phyloP scores from a whole-genome alignment of 139 green algal genomes.

The Chlamydomonas incerta region DNA sequence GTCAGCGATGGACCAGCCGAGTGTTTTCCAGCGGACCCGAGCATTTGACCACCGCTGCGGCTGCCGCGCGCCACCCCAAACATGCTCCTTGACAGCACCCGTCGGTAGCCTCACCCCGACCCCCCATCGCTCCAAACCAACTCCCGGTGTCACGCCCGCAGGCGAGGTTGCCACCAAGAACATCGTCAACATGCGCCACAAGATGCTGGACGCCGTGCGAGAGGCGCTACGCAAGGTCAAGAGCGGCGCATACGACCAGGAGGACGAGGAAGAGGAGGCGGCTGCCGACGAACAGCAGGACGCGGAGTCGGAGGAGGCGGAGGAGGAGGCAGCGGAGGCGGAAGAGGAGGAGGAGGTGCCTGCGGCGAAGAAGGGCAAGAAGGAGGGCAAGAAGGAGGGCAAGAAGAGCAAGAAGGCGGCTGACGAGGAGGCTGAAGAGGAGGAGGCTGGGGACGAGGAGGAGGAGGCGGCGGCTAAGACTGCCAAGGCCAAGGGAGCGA shows the following conservation, averaged over 20 bases:
- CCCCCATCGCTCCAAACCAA: too few relatives aligned
- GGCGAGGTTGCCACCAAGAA: conserved; percentile 50
- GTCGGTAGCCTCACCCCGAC: too few relatives aligned
- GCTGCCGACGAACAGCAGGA: neutral
- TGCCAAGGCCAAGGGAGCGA: neutral
- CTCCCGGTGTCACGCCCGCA: neutral
- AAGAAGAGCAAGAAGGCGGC: neutral
- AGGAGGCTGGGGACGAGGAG: neutral
- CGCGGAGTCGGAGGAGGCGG: neutral
- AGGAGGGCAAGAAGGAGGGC: neutral
- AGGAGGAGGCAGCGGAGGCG: neutral
- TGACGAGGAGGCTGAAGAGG: neutral
- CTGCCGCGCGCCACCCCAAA: too few relatives aligned
- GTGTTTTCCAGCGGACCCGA: too few relatives aligned
- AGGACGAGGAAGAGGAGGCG: neutral
- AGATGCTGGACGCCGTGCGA: conserved; percentile 40
- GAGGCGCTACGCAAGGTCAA: conserved; percentile 15
- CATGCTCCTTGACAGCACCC: too few relatives aligned
- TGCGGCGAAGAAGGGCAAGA: neutral
- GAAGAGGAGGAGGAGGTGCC: neutral
- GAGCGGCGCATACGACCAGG: neutral
- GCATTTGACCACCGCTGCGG: too few relatives aligned
- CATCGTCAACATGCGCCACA: conserved; percentile 43
- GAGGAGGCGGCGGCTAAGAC: neutral
- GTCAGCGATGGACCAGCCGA: too few relatives aligned